Evolutionary conservation across 1,284 basidiomycete genomes (phyloP).

Genomic region (Entoloma clypeatum): DNA sequence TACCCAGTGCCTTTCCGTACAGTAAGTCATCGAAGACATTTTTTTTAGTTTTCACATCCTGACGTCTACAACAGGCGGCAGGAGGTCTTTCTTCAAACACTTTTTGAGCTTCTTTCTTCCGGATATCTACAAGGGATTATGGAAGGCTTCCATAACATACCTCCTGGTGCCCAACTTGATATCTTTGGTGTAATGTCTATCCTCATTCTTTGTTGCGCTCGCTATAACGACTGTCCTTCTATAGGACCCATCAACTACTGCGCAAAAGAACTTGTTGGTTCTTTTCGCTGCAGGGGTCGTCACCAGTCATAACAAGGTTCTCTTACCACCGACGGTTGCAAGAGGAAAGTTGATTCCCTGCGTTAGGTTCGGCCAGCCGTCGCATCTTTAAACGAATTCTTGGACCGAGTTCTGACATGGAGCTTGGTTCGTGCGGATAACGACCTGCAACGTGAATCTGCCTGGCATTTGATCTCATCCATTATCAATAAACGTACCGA

Average conservation of each 20-base stretch:
- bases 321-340: slow-evolving; percentile 13
- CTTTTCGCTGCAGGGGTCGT: slow-evolving; percentile 68
- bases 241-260: slow-evolving; percentile 42
- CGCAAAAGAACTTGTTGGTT: slow-evolving; percentile 58
- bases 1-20: slow-evolving; percentile 55
- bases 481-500: slow-evolving; percentile 74
- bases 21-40: slow-evolving; percentile 52
- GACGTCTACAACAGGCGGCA: slow-evolving; percentile 42
- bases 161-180: slow-evolving; percentile 34
- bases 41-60: slow-evolving; percentile 7
- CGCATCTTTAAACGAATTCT: slow-evolving; percentile 45
- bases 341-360: slow-evolving; percentile 5
- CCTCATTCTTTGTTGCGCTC: background rate
- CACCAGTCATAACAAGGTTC: slow-evolving; percentile 63
- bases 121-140: slow-evolving; percentile 56
- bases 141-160: slow-evolving; percentile 48
- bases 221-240: slow-evolving; percentile 3
- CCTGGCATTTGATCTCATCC: slow-evolving; percentile 60
- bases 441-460: slow-evolving; percentile 55
- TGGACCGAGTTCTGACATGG: slow-evolving; percentile 58
- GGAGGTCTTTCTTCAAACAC: slow-evolving; percentile 47
- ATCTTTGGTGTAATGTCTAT: slow-evolving; percentile 42
- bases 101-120: slow-evolving; percentile 59
- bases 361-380: slow-evolving; percentile 47
- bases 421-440: slow-evolving; percentile 47